A percentile compares a stretch with the other conserved stretches of the same genome.
These are phyloP conservation scores for Xylaria sp. DNA, from an alignment of 2,329 filamentous ascomycete genomes.

Conservation along the genomic window DNA sequence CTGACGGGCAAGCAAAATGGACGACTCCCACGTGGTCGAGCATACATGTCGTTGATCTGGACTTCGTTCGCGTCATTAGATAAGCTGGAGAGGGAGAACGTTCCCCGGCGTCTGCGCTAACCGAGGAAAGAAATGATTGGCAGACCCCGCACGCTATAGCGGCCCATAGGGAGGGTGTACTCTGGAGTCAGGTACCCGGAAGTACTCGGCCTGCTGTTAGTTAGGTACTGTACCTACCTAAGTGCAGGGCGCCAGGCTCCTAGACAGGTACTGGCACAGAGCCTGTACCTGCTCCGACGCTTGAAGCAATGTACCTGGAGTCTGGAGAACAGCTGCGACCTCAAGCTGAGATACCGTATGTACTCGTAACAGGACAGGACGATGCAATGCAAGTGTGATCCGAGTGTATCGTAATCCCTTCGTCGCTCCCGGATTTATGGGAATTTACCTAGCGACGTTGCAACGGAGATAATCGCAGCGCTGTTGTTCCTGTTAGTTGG, in stretches of 20 bases:
- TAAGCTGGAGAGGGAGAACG: not conserved
- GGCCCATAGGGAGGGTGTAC: too few relatives aligned
- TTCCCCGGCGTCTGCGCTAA: not conserved
- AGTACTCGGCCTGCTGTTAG: not conserved
- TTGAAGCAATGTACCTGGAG: too few relatives aligned
- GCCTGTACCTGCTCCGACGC: too few relatives aligned
- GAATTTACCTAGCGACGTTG: not conserved
- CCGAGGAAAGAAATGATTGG: not conserved
- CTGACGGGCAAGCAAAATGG: not conserved
- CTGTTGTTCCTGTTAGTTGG: not conserved
- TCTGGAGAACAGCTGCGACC: too few relatives aligned
- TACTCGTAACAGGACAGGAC: too few relatives aligned
- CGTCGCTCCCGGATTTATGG: not conserved
- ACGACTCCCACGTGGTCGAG: not conserved
- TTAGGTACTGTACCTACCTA: not conserved
- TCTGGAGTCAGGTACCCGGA: not conserved
- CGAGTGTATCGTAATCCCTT: too few relatives aligned
- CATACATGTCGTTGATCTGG: not conserved
- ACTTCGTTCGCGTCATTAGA: not conserved
- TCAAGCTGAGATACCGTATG: too few relatives aligned
- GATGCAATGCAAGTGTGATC: too few relatives aligned
- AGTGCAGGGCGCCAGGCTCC: not conserved
- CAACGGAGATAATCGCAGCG: too few relatives aligned
- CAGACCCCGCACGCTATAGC: not conserved
- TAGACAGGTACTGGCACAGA: not conserved